Percentiles rank a stretch among this genome's conserved stretches.
These are phyloP conservation scores for Juncus effusus DNA, from an alignment of 176 grass and related monocot species.

Conservation along the genomic window DNA sequence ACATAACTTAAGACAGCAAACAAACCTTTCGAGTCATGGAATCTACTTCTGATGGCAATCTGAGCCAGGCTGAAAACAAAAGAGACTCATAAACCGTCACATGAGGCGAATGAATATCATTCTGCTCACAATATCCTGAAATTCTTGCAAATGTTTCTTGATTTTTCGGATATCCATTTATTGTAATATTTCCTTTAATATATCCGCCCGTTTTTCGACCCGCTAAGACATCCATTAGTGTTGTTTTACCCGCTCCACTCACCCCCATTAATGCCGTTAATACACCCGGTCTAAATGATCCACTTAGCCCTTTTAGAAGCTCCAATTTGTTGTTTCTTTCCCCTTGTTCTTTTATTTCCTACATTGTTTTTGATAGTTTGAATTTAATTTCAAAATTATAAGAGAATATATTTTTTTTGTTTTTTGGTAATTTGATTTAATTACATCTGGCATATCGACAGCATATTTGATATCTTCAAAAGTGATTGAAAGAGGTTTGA, in stretches of 20 bases:
- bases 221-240: conserved; percentile 47
- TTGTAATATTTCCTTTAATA: conserved; percentile 41
- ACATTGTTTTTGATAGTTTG: neutral
- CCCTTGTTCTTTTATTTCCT: conserved; percentile 37
- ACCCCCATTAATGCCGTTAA: conserved; percentile 57
- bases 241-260: conserved; percentile 56
- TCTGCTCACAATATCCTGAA: conserved; percentile 57
- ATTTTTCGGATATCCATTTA: conserved; percentile 51
- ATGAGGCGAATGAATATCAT: conserved; percentile 42
- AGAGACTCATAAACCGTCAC: conserved; percentile 45
- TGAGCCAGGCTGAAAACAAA: conserved; percentile 43
- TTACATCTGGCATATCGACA: conserved; percentile 79
- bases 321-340: conserved; percentile 30
- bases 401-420: neutral
- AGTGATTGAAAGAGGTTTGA: conserved; percentile 51
- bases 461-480: conserved; percentile 75
- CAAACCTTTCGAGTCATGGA: conserved; percentile 16
- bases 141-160: conserved; percentile 44
- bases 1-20: neutral
- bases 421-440: conserved; percentile 5
- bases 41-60: conserved; percentile 32
- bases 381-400: neutral
- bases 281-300: conserved; percentile 43
- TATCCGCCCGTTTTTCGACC: conserved; percentile 49
- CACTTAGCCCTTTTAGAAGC: conserved; percentile 35